Evolutionary conservation across 345 rosid species (phyloP), one percentile per base, ranked within the genome.

Genomic region (Populus euphratica): DNA sequence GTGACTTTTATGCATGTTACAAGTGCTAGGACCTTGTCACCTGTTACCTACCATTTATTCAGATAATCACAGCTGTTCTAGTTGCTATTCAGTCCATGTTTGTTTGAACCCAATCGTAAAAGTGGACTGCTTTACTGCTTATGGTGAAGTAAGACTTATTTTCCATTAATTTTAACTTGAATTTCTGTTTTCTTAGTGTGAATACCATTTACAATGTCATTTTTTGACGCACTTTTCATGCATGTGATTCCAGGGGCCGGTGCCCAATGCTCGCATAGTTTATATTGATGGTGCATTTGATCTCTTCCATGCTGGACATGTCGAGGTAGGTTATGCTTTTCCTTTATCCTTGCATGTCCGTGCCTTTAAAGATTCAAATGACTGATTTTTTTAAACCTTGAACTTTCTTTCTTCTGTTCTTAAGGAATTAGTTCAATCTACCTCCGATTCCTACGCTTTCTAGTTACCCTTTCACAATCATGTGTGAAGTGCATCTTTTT

Each of bases 271-370:
- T 73, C 91, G 87, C 54, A 86, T 91, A 74, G 77, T 91, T 79
- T 91, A 91, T 76, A 90, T 91, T 14, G 96, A 86, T 77, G 96
- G 96, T 49, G 96, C 92, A 62, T 91, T 91, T 81, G 96, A 91
- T 86, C 91, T 91, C 75, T 91, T 91, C 80, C 94, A 90, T 86
- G 96, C 96, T 54, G 96, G 96, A 69, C 96, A 90, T 83, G 92
- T 90, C 25, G 94, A 91, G 96, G 94, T 91, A 86, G 77, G 9
- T 73, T 56, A 17, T 59, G 9, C 25, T 52, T 35, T 21, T 29
- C 14, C 43, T 68, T 17, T 44, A n/a, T 47, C 2, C 39, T 44
- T 63, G 14, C 62, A 17, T 67, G 44, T 16, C 13, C 12, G 16
- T 67, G n/a, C 39, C 39, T 33, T 18, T 17, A 18, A 14, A 56